These are phyloP conservation scores for Solanum commersonii DNA, from an alignment of 257 asterid species.

Conservation along the genomic window DNA sequence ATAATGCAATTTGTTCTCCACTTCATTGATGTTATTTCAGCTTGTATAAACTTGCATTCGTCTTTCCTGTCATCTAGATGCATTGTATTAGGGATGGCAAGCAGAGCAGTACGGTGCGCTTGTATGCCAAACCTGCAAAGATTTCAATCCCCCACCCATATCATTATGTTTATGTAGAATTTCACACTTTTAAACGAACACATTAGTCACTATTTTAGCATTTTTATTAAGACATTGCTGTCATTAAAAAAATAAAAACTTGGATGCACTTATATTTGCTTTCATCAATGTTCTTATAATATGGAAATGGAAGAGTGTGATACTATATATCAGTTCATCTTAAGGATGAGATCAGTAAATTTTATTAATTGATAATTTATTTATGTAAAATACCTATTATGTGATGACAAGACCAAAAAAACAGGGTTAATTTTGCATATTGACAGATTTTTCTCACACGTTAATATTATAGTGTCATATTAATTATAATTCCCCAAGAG, in stretches of 20 bases:
- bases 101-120: background rate
- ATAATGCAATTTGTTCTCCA: background rate
- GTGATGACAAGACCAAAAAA: background rate
- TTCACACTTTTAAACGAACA: background rate
- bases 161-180: background rate
- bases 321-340: background rate
- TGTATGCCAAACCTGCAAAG: background rate
- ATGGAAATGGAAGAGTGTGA: background rate
- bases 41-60: background rate
- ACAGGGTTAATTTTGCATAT: too few species aligned
- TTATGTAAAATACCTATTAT: background rate
- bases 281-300: background rate
- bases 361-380: background rate
- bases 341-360: background rate
- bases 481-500: background rate
- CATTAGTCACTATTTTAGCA: background rate
- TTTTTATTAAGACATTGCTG: background rate
- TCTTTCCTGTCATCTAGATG: background rate
- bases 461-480: too few species aligned
- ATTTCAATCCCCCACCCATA: background rate
- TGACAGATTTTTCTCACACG: too few species aligned
- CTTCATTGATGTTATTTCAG: background rate
- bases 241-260: background rate
- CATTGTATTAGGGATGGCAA: background rate
- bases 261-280: background rate